Evolutionary conservation across 352 stramenopile species (phyloP), one percentile per base, ranked within the genome.

Genomic region (Aphanomyces astaci): DNA sequence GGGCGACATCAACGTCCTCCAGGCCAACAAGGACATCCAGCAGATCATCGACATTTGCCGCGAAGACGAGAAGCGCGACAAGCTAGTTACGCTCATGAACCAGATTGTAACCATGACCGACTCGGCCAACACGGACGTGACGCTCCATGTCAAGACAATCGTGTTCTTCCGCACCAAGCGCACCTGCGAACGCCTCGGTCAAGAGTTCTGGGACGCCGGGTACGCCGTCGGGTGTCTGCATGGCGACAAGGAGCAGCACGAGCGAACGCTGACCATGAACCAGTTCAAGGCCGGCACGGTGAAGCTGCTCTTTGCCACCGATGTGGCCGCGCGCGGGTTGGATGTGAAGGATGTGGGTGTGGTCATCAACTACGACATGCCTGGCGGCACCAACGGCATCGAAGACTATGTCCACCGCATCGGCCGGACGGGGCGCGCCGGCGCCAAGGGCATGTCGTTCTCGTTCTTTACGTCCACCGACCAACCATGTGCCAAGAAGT

Each of bases 401-500:
- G 91, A 96, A 66, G 93, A 98, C 73, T 98, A 98, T 79, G 92
- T 98, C 57, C 96, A 99, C 76, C 86, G 96, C n/a, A 78, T 99
- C 13, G 95, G 95, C 45, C 89, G 96, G 71, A 98, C 95, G 7
- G 96, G 85, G 3, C 84, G 90, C 69, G 89, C 88, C 24, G 90
- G 90, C 45, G 78, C 91, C 51, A 90, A 91, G 17, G 98, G 98
- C 43, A 84, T 90, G 19, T 92, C 97, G 0, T 88, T 99, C 66
- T 98, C 95, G 19, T 97, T 99, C 72, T 97, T 99, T 2, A 99
- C 98, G 48, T 97, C 99, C 81, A 95, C 98, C 79, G 97, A 99
- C 77, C 92, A 99, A 0, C 96, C 83, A 78, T 99, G 30, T 99
- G 98, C 82, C 96, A 89, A 88, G 30, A 94, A 96, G 71, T 73